Evolutionary conservation across 345 rosid genomes (phyloP).

Genomic region (Combretum micranthum): DNA sequence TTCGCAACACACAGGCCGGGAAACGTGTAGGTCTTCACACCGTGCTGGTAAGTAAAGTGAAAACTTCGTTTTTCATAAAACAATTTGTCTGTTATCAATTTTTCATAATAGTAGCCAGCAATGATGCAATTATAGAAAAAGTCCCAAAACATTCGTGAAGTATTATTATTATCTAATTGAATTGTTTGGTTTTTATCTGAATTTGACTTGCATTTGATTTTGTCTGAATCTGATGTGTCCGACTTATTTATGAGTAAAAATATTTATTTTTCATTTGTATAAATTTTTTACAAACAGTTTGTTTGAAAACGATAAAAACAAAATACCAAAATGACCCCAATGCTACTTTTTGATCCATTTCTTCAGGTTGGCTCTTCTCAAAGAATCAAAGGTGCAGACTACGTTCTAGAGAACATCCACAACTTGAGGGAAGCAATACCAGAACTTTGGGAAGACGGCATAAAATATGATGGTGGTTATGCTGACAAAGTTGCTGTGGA

Average conservation of each 20-base stretch:
- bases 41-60: constrained; percentile 43
- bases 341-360: not conserved
- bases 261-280: too few species aligned
- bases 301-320: too few species aligned
- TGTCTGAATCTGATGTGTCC: too few species aligned
- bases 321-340: too few species aligned
- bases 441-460: constrained; percentile 56
- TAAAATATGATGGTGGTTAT: constrained; percentile 43
- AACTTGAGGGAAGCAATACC: constrained; percentile 62
- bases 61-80: too few species aligned
- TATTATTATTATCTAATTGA: not conserved
- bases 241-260: too few species aligned
- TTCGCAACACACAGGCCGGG: constrained; percentile 73
- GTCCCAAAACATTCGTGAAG: not conserved
- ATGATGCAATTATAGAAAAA: not conserved
- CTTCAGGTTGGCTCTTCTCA: constrained; percentile 64
- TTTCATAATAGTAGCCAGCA: not conserved
- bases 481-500: constrained; percentile 49
- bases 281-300: too few species aligned
- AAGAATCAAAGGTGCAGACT: constrained; percentile 62
- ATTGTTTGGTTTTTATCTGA: too few species aligned
- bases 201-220: too few species aligned
- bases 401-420: constrained; percentile 70
- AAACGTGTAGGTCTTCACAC: constrained; percentile 65
- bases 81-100: too few species aligned